A percentile compares a stretch with the other conserved stretches of the same genome.
Evolutionary conservation across 2,329 filamentous ascomycete species (phyloP).

Genomic region (Fusarium newnesense): DNA sequence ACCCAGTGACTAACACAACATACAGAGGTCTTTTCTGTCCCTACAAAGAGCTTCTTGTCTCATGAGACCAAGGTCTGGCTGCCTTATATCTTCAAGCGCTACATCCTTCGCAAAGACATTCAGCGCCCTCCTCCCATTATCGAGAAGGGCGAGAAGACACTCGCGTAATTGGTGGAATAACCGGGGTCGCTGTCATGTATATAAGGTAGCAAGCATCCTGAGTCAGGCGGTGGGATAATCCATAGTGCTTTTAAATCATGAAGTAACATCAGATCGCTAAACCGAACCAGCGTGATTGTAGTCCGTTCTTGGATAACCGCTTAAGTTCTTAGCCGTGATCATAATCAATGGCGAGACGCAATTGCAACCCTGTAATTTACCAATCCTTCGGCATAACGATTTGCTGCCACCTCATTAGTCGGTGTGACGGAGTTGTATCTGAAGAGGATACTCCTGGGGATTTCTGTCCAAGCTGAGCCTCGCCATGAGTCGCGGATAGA

Average conservation of each 20-base stretch:
- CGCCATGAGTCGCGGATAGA: not conserved
- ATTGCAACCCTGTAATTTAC: not conserved
- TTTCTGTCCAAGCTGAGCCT: not conserved
- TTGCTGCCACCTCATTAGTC: not conserved
- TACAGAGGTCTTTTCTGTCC: conserved; percentile 56
- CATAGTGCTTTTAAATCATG: not conserved
- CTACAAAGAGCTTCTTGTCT: conserved; percentile 53
- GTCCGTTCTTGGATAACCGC: too few species aligned
- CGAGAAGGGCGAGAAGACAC: conserved; percentile 15
- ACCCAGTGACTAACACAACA: not conserved
- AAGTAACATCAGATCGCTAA: not conserved
- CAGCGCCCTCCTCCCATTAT: conserved; percentile 10
- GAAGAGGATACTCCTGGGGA: rapidly evolving
- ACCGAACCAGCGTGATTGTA: not conserved
- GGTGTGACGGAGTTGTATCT: not conserved
- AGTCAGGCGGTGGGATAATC: not conserved
- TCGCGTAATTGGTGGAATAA: not conserved
- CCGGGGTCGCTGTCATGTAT: not conserved
- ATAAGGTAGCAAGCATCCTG: not conserved
- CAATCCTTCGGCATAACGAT: too few species aligned
- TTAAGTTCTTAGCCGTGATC: not conserved
- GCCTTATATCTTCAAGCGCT: conserved; percentile 39
- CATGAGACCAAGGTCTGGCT: conserved; percentile 45
- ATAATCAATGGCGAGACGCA: not conserved
- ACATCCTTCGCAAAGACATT: conserved; percentile 8